phyloP scores from a whole-genome alignment of 208 protist species.

The Crithidia sp. region DNA sequence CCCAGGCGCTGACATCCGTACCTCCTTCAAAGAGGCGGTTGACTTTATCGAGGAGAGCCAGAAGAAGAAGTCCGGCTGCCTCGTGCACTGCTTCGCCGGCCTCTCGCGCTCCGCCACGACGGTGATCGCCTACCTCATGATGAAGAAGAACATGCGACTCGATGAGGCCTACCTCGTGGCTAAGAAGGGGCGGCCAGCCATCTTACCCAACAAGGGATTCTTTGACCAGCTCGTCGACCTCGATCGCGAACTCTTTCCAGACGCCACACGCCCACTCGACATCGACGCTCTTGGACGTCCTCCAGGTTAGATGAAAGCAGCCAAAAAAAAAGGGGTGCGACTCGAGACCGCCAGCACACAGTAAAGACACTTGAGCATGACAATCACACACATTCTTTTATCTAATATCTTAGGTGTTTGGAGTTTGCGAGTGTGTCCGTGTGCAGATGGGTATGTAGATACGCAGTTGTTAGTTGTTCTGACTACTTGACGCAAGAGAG shows the following conservation, averaged over 20 bases:
- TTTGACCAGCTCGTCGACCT: constrained; percentile 79
- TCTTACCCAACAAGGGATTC: constrained; percentile 86
- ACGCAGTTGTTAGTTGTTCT: too few species aligned
- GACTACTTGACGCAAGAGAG: too few species aligned
- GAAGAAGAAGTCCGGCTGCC: constrained; percentile 49
- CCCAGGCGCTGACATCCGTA: constrained; percentile 74
- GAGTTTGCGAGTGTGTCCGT: neutral
- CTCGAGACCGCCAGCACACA: too few species aligned
- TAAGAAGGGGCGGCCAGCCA: constrained; percentile 76
- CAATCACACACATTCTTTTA: neutral
- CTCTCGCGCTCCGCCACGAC: constrained; percentile 90
- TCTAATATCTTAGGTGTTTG: too few species aligned
- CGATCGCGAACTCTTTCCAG: constrained; percentile 66
- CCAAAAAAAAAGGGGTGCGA: neutral
- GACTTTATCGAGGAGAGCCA: constrained; percentile 85
- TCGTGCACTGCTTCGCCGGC: constrained; percentile 92
- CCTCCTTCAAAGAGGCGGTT: constrained; percentile 77
- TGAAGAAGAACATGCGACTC: constrained; percentile 82
- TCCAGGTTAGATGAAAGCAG: neutral
- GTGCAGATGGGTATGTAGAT: constrained; percentile 1
- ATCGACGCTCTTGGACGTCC: constrained; percentile 56
- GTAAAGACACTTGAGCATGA: too few species aligned
- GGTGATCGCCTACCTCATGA: constrained; percentile 90
- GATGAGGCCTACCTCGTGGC: constrained; percentile 83
- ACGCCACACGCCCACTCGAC: constrained; percentile 53